phyloP scores from a whole-genome alignment of 257 asterid species.

The Leonotis leonurus region DNA sequence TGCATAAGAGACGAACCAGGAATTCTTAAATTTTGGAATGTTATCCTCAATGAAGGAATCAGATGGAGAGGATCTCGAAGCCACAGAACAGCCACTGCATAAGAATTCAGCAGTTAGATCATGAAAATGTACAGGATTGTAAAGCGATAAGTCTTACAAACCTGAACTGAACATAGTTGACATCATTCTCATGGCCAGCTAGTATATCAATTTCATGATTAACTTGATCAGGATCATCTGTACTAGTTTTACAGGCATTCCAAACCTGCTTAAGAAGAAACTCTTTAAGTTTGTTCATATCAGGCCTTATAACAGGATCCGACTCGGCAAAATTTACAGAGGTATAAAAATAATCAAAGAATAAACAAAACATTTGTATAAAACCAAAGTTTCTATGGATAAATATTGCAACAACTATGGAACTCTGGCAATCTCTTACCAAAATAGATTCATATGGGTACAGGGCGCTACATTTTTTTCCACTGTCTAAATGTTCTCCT shows the following conservation, averaged over 20 bases:
- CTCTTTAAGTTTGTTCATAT: background rate
- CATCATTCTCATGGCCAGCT: constrained; percentile 96
- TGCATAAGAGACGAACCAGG: constrained; percentile 51
- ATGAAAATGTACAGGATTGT: constrained; percentile 9
- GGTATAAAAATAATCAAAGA: constrained; percentile 2
- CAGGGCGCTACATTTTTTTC: constrained; percentile 4
- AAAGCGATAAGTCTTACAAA: constrained; percentile 30
- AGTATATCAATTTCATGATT: constrained; percentile 77
- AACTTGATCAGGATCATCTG: constrained; percentile 70
- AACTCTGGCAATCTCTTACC: background rate
- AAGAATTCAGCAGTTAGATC: constrained; percentile 29
- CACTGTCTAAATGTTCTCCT: background rate
- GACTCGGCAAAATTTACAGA: constrained; percentile 12
- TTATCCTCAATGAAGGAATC: constrained; percentile 61
- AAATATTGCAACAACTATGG: background rate
- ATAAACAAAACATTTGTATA: background rate
- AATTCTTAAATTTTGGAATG: constrained; percentile 70
- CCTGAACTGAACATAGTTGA: constrained; percentile 97
- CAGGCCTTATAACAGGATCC: constrained; percentile 9
- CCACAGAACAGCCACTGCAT: constrained; percentile 91
- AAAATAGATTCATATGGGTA: constrained; percentile 9
- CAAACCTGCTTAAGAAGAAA: constrained; percentile 56
- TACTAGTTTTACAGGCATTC: constrained; percentile 68
- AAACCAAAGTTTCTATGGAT: no score
- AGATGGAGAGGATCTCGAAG: constrained; percentile 58